These are phyloP conservation scores for Dillenia turbinata DNA, from an alignment of 164 flowering plant genomes.

Conservation along the genomic window DNA sequence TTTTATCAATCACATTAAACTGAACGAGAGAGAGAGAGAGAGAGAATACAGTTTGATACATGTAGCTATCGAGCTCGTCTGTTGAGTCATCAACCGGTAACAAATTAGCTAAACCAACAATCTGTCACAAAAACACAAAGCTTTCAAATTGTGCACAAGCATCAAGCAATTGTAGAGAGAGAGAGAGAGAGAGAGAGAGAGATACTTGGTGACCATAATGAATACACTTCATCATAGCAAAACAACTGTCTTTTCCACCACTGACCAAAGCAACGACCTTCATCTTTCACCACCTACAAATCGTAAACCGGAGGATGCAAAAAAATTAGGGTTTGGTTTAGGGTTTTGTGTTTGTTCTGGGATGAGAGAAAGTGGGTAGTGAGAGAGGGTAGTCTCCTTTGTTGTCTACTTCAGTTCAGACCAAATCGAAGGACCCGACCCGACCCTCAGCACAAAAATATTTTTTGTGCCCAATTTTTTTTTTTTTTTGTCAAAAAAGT, in stretches of 20 bases:
- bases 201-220: conserved; percentile 80
- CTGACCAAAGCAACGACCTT: conserved; percentile 90
- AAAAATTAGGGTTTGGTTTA: no score
- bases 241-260: conserved; percentile 98
- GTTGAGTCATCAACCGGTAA: conserved; percentile 76
- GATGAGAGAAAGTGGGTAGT: no score
- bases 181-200: neutral
- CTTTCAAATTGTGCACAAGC: neutral
- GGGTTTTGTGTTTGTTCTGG: no score
- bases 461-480: no score
- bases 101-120: conserved; percentile 94
- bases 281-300: conserved; percentile 29
- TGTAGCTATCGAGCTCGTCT: conserved; percentile 96
- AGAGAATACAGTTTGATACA: conserved; percentile 88
- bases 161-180: neutral
- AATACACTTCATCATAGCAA: conserved; percentile 87
- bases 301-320: no score
- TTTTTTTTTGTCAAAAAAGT: no score
- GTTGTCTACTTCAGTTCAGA: no score
- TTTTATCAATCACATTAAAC: neutral
- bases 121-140: conserved; percentile 27
- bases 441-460: no score
- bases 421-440: no score
- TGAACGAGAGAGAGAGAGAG: conserved; percentile 2
- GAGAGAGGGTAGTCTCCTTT: no score